Conservation (phyloP, 2,329 filamentous ascomycete species). For the Camptophora hylomeconis region DNA sequence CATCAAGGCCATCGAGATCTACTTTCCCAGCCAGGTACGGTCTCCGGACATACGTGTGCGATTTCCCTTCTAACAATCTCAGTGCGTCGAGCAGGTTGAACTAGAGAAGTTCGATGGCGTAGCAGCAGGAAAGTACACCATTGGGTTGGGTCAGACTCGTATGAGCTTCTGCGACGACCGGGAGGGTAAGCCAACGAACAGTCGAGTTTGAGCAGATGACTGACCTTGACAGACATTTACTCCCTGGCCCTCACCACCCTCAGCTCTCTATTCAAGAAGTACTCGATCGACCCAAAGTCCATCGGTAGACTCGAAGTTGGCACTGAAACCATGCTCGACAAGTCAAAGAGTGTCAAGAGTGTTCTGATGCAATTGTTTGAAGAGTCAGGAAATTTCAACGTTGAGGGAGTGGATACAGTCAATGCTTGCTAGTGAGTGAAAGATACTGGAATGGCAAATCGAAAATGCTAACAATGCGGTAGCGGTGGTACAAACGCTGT, state of each 20-base stretch:
- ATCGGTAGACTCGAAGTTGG: constrained; percentile 74
- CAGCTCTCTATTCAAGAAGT: constrained; percentile 67
- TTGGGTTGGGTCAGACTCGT: constrained; percentile 79
- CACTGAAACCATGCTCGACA: constrained; percentile 75
- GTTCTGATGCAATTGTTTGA: constrained; percentile 78
- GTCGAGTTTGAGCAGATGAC: constrained; percentile 2
- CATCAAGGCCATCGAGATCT: constrained; percentile 87
- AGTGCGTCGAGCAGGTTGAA: constrained; percentile 76
- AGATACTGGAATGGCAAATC: background rate
- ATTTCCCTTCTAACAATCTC: constrained; percentile 7
- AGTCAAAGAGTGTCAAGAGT: constrained; percentile 83
- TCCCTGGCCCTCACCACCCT: constrained; percentile 68
- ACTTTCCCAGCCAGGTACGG: constrained; percentile 74
- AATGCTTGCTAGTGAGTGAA: constrained; percentile 58
- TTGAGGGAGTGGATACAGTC: constrained; percentile 71
- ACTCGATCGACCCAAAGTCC: constrained; percentile 65
- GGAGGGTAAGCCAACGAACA: constrained; percentile 47
- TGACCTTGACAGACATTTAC: constrained; percentile 57
- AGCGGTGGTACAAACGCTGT: constrained; percentile 67
- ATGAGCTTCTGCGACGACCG: constrained; percentile 88
- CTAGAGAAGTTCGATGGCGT: constrained; percentile 81
- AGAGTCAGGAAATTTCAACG: constrained; percentile 58
- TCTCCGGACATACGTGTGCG: background rate
- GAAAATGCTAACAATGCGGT: constrained; percentile 5
- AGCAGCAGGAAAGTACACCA: constrained; percentile 73